Evolutionary conservation across 208 protist species (phyloP).

Genomic region (Strigomonas culicis): DNA sequence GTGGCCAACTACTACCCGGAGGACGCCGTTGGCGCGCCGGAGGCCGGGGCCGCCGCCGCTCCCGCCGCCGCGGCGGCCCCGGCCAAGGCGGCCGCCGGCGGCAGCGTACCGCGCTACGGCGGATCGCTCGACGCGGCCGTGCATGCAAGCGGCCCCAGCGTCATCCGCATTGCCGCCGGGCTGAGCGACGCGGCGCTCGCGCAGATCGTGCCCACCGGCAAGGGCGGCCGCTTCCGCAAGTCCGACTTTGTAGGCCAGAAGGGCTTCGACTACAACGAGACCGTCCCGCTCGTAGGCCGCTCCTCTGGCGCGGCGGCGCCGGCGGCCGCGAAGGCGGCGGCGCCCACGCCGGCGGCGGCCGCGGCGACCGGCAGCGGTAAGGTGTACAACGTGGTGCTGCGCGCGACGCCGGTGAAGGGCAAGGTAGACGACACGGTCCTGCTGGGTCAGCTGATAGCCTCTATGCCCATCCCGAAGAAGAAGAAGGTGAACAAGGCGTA

Average conservation of each 20-base stretch:
- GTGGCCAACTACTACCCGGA: slow-evolving; percentile 27
- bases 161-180: slow-evolving; percentile 71
- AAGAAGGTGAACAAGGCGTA: slow-evolving; percentile 27
- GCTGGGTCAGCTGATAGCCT: slow-evolving; percentile 52
- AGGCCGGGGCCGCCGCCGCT: slow-evolving; percentile 15
- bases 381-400: slow-evolving; percentile 61
- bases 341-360: slow-evolving; percentile 5
- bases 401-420: slow-evolving; percentile 45
- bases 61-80: slow-evolving; percentile 22
- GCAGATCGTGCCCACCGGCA: slow-evolving; percentile 53
- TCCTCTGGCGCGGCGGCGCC: neutral
- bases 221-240: slow-evolving; percentile 76
- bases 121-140: slow-evolving; percentile 59
- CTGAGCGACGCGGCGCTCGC: slow-evolving; percentile 37
- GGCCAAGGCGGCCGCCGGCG: slow-evolving; percentile 15
- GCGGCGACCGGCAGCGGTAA: slow-evolving; percentile 13
- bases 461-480: slow-evolving; percentile 59
- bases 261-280: slow-evolving; percentile 80
- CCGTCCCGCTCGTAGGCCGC: slow-evolving; percentile 6
- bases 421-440: slow-evolving; percentile 65
- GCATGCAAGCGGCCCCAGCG: slow-evolving; percentile 69
- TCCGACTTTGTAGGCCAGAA: slow-evolving; percentile 68
- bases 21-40: slow-evolving; percentile 18
- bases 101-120: slow-evolving; percentile 42
- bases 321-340: neutral